phyloP scores from a whole-genome alignment of 441 rosid genomes.

The Populus tomentosa region DNA sequence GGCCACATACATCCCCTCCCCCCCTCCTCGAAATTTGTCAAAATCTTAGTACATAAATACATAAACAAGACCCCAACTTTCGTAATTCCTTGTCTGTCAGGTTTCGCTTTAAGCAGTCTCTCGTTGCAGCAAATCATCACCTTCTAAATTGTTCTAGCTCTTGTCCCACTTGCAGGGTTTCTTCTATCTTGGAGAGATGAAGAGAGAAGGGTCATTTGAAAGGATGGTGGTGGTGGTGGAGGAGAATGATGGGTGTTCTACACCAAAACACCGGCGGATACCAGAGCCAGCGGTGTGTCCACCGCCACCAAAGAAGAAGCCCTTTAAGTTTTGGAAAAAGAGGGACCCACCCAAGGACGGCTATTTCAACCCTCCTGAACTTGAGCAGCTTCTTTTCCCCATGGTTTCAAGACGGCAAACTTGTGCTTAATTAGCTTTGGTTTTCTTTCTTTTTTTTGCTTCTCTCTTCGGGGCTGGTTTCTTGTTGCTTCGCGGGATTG shows the following conservation, averaged over 20 bases:
- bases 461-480: neutral
- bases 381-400: slow-evolving; percentile 28
- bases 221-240: neutral
- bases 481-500: too few relatives aligned
- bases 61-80: too few relatives aligned
- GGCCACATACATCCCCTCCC: neutral
- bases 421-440: neutral
- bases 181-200: neutral
- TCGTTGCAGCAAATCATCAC: too few relatives aligned
- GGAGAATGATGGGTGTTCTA: slow-evolving; percentile 20
- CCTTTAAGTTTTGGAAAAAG: slow-evolving; percentile 11
- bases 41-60: too few relatives aligned
- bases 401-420: slow-evolving; percentile 8
- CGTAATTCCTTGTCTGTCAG: too few relatives aligned
- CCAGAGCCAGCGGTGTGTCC: slow-evolving; percentile 20
- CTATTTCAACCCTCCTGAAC: slow-evolving; percentile 27
- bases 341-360: slow-evolving; percentile 14
- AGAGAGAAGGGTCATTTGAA: slow-evolving; percentile 2
- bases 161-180: neutral
- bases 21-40: neutral
- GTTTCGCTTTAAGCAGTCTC: too few relatives aligned
- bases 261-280: slow-evolving; percentile 26
- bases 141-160: too few relatives aligned
- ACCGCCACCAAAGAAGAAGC: slow-evolving; percentile 34
- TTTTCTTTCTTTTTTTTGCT: neutral